phyloP scores from a whole-genome alignment of 108 stramenopile species.

The Poteriospumella lacustris region DNA sequence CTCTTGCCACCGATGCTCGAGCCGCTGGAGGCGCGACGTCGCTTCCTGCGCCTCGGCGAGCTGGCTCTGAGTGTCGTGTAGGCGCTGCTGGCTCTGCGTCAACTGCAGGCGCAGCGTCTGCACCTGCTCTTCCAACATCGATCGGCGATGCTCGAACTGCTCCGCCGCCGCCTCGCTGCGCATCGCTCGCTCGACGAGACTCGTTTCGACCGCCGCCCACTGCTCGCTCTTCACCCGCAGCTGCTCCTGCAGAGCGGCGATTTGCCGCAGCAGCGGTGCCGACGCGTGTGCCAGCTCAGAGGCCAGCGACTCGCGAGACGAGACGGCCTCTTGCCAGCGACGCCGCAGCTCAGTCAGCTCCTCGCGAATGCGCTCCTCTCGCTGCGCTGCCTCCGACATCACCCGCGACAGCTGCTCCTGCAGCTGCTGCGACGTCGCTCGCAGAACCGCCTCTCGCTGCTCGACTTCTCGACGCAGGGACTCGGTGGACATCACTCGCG shows the following conservation, averaged over 20 bases:
- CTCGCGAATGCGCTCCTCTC: slow-evolving; percentile 9
- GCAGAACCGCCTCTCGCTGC: slow-evolving; percentile 17
- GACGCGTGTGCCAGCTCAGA: background rate
- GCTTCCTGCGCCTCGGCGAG: background rate
- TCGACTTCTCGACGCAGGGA: slow-evolving; percentile 1
- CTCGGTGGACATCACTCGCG: background rate
- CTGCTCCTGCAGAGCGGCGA: slow-evolving; percentile 4
- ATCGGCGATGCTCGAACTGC: background rate
- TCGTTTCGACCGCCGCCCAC: background rate
- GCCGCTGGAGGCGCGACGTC: background rate
- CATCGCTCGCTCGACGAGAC: background rate
- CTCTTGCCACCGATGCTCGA: background rate
- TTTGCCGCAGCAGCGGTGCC: slow-evolving; percentile 12
- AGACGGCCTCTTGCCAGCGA: slow-evolving; percentile 21
- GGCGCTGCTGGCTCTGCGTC: background rate
- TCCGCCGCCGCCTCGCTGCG: background rate
- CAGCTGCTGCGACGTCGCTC: slow-evolving; percentile 11
- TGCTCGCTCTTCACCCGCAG: background rate
- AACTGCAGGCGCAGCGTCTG: background rate
- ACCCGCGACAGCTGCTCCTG: background rate
- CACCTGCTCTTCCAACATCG: slow-evolving; percentile 13
- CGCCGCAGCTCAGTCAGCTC: background rate
- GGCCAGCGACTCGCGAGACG: background rate
- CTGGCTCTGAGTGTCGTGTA: background rate
- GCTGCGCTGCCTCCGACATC: background rate